These are phyloP conservation scores for Selenicereus undatus DNA, from an alignment of 148 eudicot species.

Conservation along the genomic window DNA sequence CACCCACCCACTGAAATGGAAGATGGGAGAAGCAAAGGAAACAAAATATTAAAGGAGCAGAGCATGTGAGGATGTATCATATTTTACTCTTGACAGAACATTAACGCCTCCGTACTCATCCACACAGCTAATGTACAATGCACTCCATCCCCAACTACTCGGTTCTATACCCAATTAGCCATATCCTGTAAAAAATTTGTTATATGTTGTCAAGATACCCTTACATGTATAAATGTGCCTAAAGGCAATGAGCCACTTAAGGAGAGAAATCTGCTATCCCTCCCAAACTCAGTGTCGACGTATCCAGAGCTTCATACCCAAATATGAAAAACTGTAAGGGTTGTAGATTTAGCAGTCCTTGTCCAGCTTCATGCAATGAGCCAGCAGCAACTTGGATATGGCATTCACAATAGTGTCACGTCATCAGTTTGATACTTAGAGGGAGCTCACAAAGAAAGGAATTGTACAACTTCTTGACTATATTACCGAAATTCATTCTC, in stretches of 20 bases:
- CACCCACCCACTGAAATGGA: background rate
- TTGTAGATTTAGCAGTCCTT: background rate
- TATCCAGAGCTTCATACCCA: too few relatives aligned
- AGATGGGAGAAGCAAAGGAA: background rate
- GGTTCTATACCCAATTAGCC: too few relatives aligned
- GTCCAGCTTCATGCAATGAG: background rate
- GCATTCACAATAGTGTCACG: background rate
- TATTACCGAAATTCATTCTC: background rate
- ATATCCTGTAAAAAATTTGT: too few relatives aligned
- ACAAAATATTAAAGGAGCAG: background rate
- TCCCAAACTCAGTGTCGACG: too few relatives aligned
- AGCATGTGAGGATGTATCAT: background rate
- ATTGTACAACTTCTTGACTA: background rate
- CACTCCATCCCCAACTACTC: too few relatives aligned
- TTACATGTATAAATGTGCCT: too few relatives aligned
- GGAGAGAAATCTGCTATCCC: background rate
- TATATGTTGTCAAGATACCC: too few relatives aligned
- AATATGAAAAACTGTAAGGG: too few relatives aligned
- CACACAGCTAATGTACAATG: too few relatives aligned
- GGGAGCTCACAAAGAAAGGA: background rate
- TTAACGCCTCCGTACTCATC: too few relatives aligned
- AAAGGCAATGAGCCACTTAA: too few relatives aligned
- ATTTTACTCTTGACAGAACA: too few relatives aligned
- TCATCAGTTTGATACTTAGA: background rate
- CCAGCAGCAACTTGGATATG: background rate